Evolutionary conservation across 208 protist genomes (phyloP).

Genomic region (Leishmania gerbilli): DNA sequence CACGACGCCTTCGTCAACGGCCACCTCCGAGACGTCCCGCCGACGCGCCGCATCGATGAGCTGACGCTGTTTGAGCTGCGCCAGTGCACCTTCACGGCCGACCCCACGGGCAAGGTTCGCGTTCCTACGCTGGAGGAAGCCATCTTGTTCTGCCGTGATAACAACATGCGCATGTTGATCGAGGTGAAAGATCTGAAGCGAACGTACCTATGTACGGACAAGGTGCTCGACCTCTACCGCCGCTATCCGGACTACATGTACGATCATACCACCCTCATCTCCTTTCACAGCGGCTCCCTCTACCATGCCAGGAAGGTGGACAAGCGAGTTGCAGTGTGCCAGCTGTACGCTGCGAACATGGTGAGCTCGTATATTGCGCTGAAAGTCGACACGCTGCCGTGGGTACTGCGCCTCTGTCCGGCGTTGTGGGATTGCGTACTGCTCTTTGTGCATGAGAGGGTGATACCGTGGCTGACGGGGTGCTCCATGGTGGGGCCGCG

Average conservation of each 20-base stretch:
- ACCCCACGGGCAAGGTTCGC: slow-evolving; percentile 72
- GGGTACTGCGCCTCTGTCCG: slow-evolving; percentile 54
- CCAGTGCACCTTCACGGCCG: slow-evolving; percentile 52
- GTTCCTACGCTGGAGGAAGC: slow-evolving; percentile 88
- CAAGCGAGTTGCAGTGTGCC: slow-evolving; percentile 71
- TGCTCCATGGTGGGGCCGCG: slow-evolving; percentile 80
- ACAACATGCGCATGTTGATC: slow-evolving; percentile 84
- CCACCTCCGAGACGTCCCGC: slow-evolving; percentile 45
- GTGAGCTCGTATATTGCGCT: slow-evolving; percentile 39
- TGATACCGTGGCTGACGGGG: slow-evolving; percentile 76
- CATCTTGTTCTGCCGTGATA: slow-evolving; percentile 76
- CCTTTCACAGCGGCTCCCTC: slow-evolving; percentile 69
- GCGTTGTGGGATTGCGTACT: slow-evolving; percentile 47
- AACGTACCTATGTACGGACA: slow-evolving; percentile 64
- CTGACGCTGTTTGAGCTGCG: slow-evolving; percentile 79
- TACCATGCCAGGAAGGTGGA: slow-evolving; percentile 76
- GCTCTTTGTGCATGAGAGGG: slow-evolving; percentile 49
- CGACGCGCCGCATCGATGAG: slow-evolving; percentile 63
- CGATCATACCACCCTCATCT: slow-evolving; percentile 85
- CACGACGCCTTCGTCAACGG: slow-evolving; percentile 69
- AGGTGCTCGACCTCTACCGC: slow-evolving; percentile 78
- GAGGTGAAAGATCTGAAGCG: slow-evolving; percentile 82
- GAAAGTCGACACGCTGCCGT: slow-evolving; percentile 31
- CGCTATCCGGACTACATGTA: slow-evolving; percentile 90
- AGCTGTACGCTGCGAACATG: slow-evolving; percentile 58